Base-by-base conservation (phyloP, 2,329 filamentous ascomycete species). In the Nemania abortiva region DNA sequence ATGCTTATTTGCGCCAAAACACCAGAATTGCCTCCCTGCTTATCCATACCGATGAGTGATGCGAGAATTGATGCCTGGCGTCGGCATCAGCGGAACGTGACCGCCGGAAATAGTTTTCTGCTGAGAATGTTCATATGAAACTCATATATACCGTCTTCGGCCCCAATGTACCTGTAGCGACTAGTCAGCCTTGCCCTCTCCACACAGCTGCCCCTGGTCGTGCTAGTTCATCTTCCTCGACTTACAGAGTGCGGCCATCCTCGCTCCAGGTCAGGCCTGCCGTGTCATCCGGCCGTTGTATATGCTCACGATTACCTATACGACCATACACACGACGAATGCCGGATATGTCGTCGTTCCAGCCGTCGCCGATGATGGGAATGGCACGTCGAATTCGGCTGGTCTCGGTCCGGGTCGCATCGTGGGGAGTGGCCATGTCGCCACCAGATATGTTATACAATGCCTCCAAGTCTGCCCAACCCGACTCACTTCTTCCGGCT, bases 71-170 rank as follows among this genome's bases (percentile, higher is more conserved):
- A 61, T 22, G 24, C 29, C 20, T 5, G 9, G 10, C n/a, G 20
- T 42, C 61, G 42, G 22, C 34, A 37, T 84, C 73, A 90, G 69
- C 86, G 84, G 78, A 88, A 81, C 52, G 82, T 82, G 71, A 89
- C 80, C 70, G 85, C 87, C 1, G 89, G 87, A 70, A 84, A 86
- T 37, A 85, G 81, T 78, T 89, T 92, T 68, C 92, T 85, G 65
- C 82, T 84, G 57, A 87, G 84, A 20, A 90, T 74, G 76, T 93
- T 90, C 72, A 95, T 85, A 39, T 85, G 86, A 74, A 93, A 89
- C 80, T 94, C 91, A 75, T 93, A 93, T 63, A 95, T 91, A 65
- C 92, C 92, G 73, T 92, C 89, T 76, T 93, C 90, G 39, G 89
- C 87, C 22, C 87, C 89, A 49, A 90, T 82, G 74, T 87, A 91